Evolutionary conservation across 176 grass and related monocot species (phyloP).

Genomic region (Hyparrhenia diplandra): DNA sequence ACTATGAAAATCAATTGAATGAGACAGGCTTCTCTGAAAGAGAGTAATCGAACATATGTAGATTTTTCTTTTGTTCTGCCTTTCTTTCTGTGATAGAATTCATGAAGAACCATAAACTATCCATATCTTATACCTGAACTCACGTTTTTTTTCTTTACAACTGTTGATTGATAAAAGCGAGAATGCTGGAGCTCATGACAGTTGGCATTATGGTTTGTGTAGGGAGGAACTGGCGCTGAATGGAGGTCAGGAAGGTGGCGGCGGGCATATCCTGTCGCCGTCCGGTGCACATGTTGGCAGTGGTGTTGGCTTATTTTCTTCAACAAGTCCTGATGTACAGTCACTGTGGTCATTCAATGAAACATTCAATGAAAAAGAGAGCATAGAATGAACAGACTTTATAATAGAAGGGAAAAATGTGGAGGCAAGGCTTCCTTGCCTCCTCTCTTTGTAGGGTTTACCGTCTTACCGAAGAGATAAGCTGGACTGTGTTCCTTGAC

Average conservation of each 20-base stretch:
- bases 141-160: not conserved
- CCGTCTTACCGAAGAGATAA: conserved; percentile 6
- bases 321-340: conserved; percentile 61
- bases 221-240: conserved; percentile 52
- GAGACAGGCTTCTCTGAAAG: not conserved
- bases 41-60: not conserved
- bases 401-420: conserved; percentile 17
- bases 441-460: conserved; percentile 27
- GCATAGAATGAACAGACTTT: conserved; percentile 19
- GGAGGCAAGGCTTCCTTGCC: conserved; percentile 33
- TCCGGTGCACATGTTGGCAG: conserved; percentile 26
- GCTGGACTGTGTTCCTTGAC: conserved; percentile 42
- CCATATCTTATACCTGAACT: not conserved
- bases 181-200: not conserved
- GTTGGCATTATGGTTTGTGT: conserved; percentile 4
- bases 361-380: conserved; percentile 60
- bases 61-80: not conserved
- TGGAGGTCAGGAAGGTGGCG: conserved; percentile 37
- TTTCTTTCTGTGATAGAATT: not conserved
- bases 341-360: conserved; percentile 79
- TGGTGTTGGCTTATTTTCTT: conserved; percentile 56
- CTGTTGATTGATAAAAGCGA: not conserved
- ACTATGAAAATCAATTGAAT: not conserved
- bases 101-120: not conserved
- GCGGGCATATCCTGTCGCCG: conserved; percentile 16